These are phyloP conservation scores for Diplocarpon mali DNA, from an alignment of 2,329 filamentous ascomycete genomes.

Conservation along the genomic window DNA sequence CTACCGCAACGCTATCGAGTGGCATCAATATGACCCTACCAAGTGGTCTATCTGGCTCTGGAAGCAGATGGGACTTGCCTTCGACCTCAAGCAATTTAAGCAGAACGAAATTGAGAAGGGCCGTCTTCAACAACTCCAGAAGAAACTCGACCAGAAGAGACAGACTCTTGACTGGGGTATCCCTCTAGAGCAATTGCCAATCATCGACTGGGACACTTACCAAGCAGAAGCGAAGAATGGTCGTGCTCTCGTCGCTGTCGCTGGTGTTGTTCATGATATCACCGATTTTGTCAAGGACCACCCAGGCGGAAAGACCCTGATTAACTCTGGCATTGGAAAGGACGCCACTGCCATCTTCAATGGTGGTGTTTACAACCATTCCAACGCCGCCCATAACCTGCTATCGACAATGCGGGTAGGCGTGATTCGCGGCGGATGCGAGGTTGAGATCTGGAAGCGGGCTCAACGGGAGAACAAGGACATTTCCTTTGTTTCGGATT, in stretches of 20 bases:
- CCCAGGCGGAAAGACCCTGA: constrained; percentile 82
- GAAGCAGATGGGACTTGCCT: constrained; percentile 77
- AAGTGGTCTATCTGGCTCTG: constrained; percentile 81
- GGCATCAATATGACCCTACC: constrained; percentile 86
- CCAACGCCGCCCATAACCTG: constrained; percentile 81
- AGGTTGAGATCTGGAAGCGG: constrained; percentile 90
- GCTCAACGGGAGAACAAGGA: constrained; percentile 78
- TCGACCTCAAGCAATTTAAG: constrained; percentile 83
- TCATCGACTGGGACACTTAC: constrained; percentile 80
- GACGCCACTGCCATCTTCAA: constrained; percentile 88
- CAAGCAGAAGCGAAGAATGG: constrained; percentile 68
- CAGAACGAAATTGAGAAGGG: constrained; percentile 89
- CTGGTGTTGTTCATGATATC: constrained; percentile 79
- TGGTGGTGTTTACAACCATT: constrained; percentile 81
- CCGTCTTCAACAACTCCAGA: constrained; percentile 77
- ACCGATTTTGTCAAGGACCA: constrained; percentile 78
- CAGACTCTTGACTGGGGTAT: constrained; percentile 75
- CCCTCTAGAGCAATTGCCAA: constrained; percentile 74
- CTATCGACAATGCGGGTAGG: constrained; percentile 81
- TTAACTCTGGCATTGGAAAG: constrained; percentile 72
- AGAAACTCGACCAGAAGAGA: constrained; percentile 87
- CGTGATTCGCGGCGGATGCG: constrained; percentile 75
- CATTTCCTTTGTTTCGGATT: constrained; percentile 68
- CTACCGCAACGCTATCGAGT: constrained; percentile 84
- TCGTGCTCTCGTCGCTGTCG: constrained; percentile 64